Percentiles rank a stretch among this genome's conserved stretches.
phyloP scores from a whole-genome alignment of 257 asterid species.

The Mitragyna speciosa region DNA sequence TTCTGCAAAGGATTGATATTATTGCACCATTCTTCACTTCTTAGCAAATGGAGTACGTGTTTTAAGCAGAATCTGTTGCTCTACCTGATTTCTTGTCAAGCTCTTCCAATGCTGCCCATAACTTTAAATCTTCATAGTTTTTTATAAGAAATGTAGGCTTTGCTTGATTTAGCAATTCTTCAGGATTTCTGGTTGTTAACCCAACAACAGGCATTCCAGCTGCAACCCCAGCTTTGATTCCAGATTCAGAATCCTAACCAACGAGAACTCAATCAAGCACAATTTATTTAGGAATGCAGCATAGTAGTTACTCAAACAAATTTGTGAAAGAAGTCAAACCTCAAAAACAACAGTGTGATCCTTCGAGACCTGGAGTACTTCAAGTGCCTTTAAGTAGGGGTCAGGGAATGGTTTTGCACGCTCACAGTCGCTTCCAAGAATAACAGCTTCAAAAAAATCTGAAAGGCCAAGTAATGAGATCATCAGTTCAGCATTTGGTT shows the following conservation, averaged over 20 bases:
- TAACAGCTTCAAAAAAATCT: constrained; percentile 66
- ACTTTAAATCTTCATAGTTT: constrained; percentile 77
- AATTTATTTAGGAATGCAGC: neutral
- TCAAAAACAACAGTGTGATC: constrained; percentile 85
- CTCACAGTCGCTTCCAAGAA: constrained; percentile 84
- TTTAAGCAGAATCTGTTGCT: constrained; percentile 19
- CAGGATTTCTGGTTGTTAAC: constrained; percentile 79
- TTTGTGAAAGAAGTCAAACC: constrained; percentile 42
- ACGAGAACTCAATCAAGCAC: neutral
- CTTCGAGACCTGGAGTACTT: constrained; percentile 71
- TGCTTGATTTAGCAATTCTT: constrained; percentile 60
- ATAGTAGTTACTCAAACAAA: neutral
- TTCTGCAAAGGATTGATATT: neutral
- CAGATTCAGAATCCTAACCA: constrained; percentile 84
- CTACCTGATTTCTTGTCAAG: constrained; percentile 50
- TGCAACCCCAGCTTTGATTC: constrained; percentile 94
- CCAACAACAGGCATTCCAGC: constrained; percentile 88
- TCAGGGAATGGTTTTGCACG: constrained; percentile 89
- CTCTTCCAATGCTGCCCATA: constrained; percentile 73
- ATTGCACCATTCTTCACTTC: neutral
- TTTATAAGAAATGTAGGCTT: constrained; percentile 81
- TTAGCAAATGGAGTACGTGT: constrained; percentile 19
- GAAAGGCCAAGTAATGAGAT: constrained; percentile 79
- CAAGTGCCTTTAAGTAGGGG: constrained; percentile 89
- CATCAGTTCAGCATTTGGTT: constrained; percentile 78